Evolutionary conservation across 805 yeast genomes (phyloP), one percentile per base, ranked within the genome.

Genomic region (Ascoidea tarda): DNA sequence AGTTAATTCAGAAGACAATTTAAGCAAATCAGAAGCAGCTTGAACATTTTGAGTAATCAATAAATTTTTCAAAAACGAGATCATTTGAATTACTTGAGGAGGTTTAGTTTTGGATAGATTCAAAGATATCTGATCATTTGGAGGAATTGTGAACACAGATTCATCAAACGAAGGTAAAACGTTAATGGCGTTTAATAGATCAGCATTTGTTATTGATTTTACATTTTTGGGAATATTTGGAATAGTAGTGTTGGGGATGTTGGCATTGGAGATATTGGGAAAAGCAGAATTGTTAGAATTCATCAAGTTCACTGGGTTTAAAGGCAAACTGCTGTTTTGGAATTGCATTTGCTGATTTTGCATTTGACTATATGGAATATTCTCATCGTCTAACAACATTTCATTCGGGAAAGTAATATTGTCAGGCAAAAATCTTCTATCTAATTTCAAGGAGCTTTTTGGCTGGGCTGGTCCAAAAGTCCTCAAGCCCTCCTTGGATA

Each of bases 51-150:
- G 75, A 48, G 79, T 75, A 45, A 69, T 69, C 42, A 82, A 67
- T 5, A 81, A 67, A 42, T 75, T 72, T 63, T 84, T 84, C 57
- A 85, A 66, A 56, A 81, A 82, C 5, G 89, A 76, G 31, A 85
- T 71, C 47, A 84, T 69, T 61, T 84, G 89, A 38, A 85, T 77
- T 52, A 85, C 66, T 57, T 82, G 83, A 14, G 82, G 76, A 4
- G 93, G 93, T 3, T 87, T 83, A 21, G 84, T 76, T 48, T 76
- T 69, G 54, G 83, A 74, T 55, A 85, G 66, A 33, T 82, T 82
- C 54, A 74, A 71, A 33, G 82, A 81, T 48, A 83, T 78, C 46
- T 75, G 75, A 59, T 82, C 87, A 45, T 78, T 73, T 6, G 57
- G 53, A 4, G 72, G 65, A 21, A 68, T 66, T 55, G 82, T 50